Conservation (phyloP, 2,329 filamentous ascomycete genomes). For the Lecanicillium sp. region DNA sequence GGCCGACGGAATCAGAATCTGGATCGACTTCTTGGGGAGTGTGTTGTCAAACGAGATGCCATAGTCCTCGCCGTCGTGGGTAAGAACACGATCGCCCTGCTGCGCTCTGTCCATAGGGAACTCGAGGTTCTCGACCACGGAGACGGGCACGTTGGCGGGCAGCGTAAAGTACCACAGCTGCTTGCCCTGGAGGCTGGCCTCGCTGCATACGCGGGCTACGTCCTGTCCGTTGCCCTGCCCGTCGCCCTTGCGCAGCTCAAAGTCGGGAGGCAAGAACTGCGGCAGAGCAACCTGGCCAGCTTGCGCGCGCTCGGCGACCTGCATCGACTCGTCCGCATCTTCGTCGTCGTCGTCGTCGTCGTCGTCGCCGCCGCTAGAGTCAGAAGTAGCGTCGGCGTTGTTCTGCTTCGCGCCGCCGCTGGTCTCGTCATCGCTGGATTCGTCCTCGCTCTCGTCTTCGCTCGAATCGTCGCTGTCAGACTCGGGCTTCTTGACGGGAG, state of each 20-base stretch:
- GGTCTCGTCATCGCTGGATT: constrained; percentile 12
- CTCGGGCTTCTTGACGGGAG: constrained; percentile 15
- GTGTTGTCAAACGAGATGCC: constrained; percentile 49
- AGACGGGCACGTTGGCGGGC: constrained; percentile 63
- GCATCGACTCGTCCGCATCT: constrained; percentile 34
- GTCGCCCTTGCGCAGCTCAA: constrained; percentile 45
- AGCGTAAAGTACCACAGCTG: constrained; percentile 78
- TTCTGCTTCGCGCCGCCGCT: constrained; percentile 20
- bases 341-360: constrained; percentile 21
- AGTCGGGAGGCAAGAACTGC: constrained; percentile 45
- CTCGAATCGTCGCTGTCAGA: constrained; percentile 25
- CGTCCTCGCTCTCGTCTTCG: constrained; percentile 15
- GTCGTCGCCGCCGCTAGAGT: constrained; percentile 23
- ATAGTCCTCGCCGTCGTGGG: constrained; percentile 59
- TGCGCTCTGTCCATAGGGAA: constrained; percentile 52
- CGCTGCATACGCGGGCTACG: constrained; percentile 49
- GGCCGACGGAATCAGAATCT: constrained; percentile 55
- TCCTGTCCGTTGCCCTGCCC: constrained; percentile 36
- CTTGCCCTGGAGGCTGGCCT: constrained; percentile 58
- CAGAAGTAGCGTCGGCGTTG: constrained; percentile 16
- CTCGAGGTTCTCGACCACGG: constrained; percentile 57
- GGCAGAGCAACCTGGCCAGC: constrained; percentile 33
- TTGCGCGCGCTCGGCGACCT: constrained; percentile 28
- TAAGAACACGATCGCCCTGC: constrained; percentile 49
- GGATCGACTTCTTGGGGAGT: constrained; percentile 45